Evolutionary conservation across 129 eudicot species (phyloP).

Genomic region (Chrysanthemum lavandulifolium): DNA sequence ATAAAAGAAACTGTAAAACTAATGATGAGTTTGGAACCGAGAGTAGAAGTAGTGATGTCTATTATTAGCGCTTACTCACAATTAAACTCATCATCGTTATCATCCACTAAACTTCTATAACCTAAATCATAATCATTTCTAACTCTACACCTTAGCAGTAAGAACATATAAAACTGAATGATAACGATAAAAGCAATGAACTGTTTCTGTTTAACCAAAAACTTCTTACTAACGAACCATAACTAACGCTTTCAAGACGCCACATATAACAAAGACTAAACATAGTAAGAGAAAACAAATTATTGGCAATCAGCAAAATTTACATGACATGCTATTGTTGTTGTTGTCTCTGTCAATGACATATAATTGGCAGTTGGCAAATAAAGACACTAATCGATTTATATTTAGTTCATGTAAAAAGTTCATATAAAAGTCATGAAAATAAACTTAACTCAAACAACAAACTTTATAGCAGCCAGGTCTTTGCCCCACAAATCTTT

Average conservation of each 20-base stretch:
- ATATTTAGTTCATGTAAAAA: slow-evolving; percentile 18
- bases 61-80: too few relatives aligned
- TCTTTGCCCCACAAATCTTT: slow-evolving; percentile 25
- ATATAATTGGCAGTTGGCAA: slow-evolving; percentile 20
- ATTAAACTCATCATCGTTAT: too few relatives aligned
- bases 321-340: slow-evolving; percentile 27
- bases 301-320: slow-evolving; percentile 36
- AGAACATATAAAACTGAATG: too few relatives aligned
- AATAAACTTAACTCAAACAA: slow-evolving; percentile 29
- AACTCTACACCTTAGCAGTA: too few relatives aligned
- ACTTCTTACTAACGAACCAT: too few relatives aligned
- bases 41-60: too few relatives aligned
- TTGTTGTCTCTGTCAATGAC: not conserved
- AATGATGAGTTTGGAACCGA: too few relatives aligned
- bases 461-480: slow-evolving; percentile 28
- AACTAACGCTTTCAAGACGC: too few relatives aligned
- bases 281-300: slow-evolving; percentile 18
- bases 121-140: too few relatives aligned
- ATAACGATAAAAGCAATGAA: not conserved
- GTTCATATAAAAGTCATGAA: slow-evolving; percentile 21
- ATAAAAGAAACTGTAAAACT: too few relatives aligned
- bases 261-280: not conserved
- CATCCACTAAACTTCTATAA: too few relatives aligned
- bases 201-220: too few relatives aligned
- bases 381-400: slow-evolving; percentile 16